Conservation (phyloP, 2,329 filamentous ascomycete species). For the Endoconidiophora laricicola region DNA sequence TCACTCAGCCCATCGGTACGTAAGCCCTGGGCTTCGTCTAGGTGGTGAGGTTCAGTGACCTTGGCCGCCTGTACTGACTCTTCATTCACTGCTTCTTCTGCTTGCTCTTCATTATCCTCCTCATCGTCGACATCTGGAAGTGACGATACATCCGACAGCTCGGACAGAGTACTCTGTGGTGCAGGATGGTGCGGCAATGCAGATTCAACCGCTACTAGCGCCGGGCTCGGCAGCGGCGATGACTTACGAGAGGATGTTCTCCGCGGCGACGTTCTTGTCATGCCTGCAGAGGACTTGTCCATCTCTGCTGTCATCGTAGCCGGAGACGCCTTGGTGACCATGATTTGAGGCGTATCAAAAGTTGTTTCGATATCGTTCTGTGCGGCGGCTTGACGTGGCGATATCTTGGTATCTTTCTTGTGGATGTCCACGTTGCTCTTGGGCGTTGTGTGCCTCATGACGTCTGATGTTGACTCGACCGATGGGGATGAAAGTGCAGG, state of each 20-base stretch:
- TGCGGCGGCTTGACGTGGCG: neutral
- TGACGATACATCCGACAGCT: slow-evolving; percentile 10
- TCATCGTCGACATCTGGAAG: slow-evolving; percentile 6
- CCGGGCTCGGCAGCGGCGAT: neutral
- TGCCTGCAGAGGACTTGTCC: neutral
- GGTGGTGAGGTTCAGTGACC: neutral
- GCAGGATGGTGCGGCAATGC: slow-evolving; percentile 11
- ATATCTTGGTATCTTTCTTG: neutral
- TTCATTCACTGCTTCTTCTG: neutral
- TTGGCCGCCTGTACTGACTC: slow-evolving; percentile 14
- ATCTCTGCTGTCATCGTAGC: slow-evolving; percentile 16
- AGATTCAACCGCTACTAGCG: neutral
- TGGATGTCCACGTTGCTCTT: slow-evolving; percentile 14
- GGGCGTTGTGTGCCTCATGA: neutral
- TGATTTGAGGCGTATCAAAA: slow-evolving; percentile 12
- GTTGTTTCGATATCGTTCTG: no score
- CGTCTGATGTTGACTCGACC: neutral
- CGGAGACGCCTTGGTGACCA: slow-evolving; percentile 17
- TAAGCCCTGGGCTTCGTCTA: neutral
- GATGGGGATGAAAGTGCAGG: neutral
- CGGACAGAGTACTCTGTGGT: slow-evolving; percentile 8
- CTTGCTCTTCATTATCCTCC: neutral
- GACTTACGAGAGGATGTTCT: neutral
- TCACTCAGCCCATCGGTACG: neutral
- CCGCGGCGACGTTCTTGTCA: slow-evolving; percentile 1